Base-by-base conservation (phyloP, 1,284 basidiomycete genomes). In the Ustilago tritici region DNA sequence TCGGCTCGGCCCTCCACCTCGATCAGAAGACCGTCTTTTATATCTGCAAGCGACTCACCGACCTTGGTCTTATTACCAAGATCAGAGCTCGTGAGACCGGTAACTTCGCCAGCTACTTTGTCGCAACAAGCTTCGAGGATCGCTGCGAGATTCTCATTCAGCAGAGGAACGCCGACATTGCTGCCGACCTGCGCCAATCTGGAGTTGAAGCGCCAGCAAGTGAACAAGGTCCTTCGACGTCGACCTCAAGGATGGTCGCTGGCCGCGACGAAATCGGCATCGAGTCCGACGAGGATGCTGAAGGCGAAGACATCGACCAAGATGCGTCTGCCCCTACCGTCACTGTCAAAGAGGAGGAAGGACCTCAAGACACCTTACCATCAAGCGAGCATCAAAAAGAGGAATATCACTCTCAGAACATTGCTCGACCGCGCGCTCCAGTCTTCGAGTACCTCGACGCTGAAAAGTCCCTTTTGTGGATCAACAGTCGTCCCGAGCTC, bases 21-120 rank as follows among this genome's bases (percentile, higher is more conserved):
- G 94, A 95, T 82, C 93, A 93, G 82, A 95, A 95, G 86, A 92
- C 93, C 1, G 93, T 93, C 78, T 94, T 93, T 84, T 95, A 83
- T 66, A 65, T 83, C 0, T 79, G 77, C 65, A 81, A 83, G 53
- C 64, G 68, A 23, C 78, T 82, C 49, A 62, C 76, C 58, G 68
- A 83, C 19, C 64, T 57, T 36, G 57, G 60, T 23, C 71, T 74
- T 31, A 58, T 73, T 61, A 70, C 49, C 59, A 80, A 81, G 56
- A 65, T 83, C 70, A 63, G 74, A 7, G 80, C 80, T 36, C 77
- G 65, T n/a, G 80, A 83, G 54, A 79, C 77, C 31, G 79, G 79
- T n/a, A 77, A 78, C 11, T 47, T 66, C 12, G 76, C 79, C 0
- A 76, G 70, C 58, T 78, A 73, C 55, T 76, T 74, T 31, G 65